Percentiles rank a stretch among this genome's conserved stretches.
phyloP scores from a whole-genome alignment of 2,329 filamentous ascomycete genomes.

The Penicillium sp. region DNA sequence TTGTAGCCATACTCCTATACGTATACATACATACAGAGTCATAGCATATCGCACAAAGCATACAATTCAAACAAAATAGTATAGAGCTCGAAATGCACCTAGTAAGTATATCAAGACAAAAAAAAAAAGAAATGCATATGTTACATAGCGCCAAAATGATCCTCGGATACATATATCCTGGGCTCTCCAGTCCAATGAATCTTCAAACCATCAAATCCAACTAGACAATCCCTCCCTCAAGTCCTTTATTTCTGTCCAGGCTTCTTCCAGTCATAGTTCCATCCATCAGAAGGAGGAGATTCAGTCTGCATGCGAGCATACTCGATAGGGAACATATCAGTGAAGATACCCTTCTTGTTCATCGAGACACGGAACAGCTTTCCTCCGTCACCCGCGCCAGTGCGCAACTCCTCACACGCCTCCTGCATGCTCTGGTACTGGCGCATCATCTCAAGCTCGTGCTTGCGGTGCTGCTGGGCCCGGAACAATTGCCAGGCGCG shows the following conservation, averaged over 20 bases:
- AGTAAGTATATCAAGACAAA: not conserved
- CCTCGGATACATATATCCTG: conserved; percentile 12
- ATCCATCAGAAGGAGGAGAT: conserved; percentile 72
- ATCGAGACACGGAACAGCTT: conserved; percentile 81
- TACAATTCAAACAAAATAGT: not conserved
- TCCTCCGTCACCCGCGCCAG: conserved; percentile 49
- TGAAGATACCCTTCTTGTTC: conserved; percentile 83
- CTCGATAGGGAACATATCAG: conserved; percentile 79
- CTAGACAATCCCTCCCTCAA: not conserved
- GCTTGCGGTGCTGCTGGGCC: conserved; percentile 62
- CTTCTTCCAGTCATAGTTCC: conserved; percentile 91
- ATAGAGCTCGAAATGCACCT: not conserved
- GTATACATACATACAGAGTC: not conserved
- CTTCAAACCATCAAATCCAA: conserved; percentile 1
- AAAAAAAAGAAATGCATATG: conserved; percentile 21
- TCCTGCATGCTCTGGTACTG: conserved; percentile 77
- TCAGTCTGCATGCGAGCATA: conserved; percentile 75
- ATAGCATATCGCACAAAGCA: not conserved
- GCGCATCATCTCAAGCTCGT: conserved; percentile 70
- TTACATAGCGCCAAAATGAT: conserved; percentile 27
- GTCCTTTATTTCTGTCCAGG: conserved; percentile 26
- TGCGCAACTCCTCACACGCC: conserved; percentile 79
- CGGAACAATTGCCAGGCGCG: conserved; percentile 86
- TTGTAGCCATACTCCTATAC: not conserved
- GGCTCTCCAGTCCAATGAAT: conserved; percentile 3